A percentile compares a stretch with the other conserved stretches of the same genome.
Evolutionary conservation across 2,329 filamentous ascomycete species (phyloP).

Genomic region (Lecanosticta acicola): DNA sequence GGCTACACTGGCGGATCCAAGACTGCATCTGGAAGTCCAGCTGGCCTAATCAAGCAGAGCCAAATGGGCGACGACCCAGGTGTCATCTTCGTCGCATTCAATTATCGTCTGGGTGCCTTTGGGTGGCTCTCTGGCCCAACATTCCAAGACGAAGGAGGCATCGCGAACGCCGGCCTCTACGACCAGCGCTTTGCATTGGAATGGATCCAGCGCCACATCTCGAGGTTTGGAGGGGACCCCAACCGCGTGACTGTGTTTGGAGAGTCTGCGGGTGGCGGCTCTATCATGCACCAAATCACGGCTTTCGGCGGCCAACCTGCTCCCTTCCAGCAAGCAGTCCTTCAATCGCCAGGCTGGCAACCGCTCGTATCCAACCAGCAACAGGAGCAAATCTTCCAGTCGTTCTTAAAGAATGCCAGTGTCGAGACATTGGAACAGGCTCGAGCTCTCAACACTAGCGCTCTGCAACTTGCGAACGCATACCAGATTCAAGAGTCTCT

Average conservation of each 20-base stretch:
- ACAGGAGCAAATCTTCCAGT: conserved; percentile 38
- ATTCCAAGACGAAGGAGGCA: conserved; percentile 37
- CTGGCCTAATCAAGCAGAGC: conserved; percentile 33
- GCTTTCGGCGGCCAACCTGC: conserved; percentile 41
- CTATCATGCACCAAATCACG: conserved; percentile 53
- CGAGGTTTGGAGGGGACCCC: conserved; percentile 49
- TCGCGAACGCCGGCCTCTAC: conserved; percentile 46
- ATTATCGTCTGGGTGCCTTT: conserved; percentile 47
- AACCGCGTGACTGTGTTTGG: conserved; percentile 41
- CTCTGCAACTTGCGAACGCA: conserved; percentile 40
- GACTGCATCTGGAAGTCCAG: conserved; percentile 32
- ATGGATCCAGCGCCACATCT: conserved; percentile 46
- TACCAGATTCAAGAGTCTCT: conserved; percentile 38
- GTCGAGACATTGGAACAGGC: conserved; percentile 43
- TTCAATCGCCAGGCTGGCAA: conserved; percentile 43
- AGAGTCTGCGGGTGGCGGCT: conserved; percentile 49
- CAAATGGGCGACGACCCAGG: conserved; percentile 35
- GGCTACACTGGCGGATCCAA: conserved; percentile 41
- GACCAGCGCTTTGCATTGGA: conserved; percentile 54
- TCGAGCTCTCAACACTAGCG: conserved; percentile 36
- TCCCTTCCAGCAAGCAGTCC: conserved; percentile 44
- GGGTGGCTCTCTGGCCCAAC: conserved; percentile 45
- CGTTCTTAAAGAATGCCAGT: conserved; percentile 39
- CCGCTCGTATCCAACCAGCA: conserved; percentile 32
- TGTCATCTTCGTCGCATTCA: conserved; percentile 44